Evolutionary conservation across 176 grass and related monocot genomes (phyloP).

Genomic region (Phragmites australis): DNA sequence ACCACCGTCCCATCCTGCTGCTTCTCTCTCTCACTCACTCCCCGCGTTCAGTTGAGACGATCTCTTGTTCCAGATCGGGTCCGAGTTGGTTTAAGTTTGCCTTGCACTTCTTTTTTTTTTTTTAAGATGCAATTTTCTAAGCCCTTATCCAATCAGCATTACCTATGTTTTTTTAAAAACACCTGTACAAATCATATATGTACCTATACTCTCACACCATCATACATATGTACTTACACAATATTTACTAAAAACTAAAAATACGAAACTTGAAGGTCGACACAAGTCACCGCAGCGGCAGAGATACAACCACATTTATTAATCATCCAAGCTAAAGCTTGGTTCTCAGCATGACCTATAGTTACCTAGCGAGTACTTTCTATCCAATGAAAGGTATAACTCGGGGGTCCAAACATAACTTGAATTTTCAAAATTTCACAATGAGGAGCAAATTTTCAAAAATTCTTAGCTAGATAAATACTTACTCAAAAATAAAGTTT

Average conservation of each 20-base stretch:
- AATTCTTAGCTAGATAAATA: background rate
- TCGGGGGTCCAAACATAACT: background rate
- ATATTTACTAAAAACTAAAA: too few relatives aligned
- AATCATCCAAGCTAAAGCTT: too few relatives aligned
- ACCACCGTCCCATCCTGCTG: constrained; percentile 43
- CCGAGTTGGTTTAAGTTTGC: background rate
- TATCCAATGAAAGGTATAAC: background rate
- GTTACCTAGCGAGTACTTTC: background rate
- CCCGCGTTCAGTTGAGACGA: constrained; percentile 11
- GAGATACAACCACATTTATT: too few relatives aligned
- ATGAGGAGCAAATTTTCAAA: background rate
- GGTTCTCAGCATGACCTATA: background rate
- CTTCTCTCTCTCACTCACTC: constrained; percentile 12
- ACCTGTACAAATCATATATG: too few relatives aligned
- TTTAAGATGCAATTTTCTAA: background rate
- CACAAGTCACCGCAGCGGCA: too few relatives aligned
- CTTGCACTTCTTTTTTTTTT: background rate
- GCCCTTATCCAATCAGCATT: background rate
- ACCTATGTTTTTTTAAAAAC: too few relatives aligned
- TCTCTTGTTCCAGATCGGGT: constrained; percentile 18
- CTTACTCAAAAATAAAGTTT: background rate
- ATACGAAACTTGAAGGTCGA: too few relatives aligned
- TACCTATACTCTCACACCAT: too few relatives aligned
- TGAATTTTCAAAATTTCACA: background rate
- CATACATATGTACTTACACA: too few relatives aligned